These are phyloP conservation scores for Rhodotorula sp. DNA, from an alignment of 1,284 basidiomycete genomes.

Conservation along the genomic window DNA sequence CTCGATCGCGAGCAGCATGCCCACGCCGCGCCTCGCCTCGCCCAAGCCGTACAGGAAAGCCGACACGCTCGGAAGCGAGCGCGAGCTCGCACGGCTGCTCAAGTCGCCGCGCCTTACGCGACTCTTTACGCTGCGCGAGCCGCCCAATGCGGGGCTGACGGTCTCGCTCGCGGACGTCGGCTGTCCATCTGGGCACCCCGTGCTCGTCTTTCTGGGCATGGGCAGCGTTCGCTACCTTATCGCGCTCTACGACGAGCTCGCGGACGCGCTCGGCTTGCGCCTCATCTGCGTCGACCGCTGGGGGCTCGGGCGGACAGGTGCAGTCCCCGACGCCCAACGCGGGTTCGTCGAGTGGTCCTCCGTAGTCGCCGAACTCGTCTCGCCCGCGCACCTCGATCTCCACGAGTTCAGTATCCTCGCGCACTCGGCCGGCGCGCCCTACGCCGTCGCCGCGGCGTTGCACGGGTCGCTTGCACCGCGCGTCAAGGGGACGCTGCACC, in stretches of 20 bases:
- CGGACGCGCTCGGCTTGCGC: conserved; percentile 77
- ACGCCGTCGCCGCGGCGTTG: conserved; percentile 80
- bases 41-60: background rate
- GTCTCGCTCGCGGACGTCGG: conserved; percentile 93
- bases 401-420: conserved; percentile 85
- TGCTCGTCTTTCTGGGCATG: conserved; percentile 87
- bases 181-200: conserved; percentile 73
- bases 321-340: conserved; percentile 64
- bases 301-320: conserved; percentile 84
- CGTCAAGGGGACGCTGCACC: conserved; percentile 78
- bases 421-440: conserved; percentile 95
- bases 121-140: conserved; percentile 71
- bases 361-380: conserved; percentile 85
- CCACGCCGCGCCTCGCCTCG: background rate
- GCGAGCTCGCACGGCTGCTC: conserved; percentile 61
- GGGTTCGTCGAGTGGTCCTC: conserved; percentile 88
- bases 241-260: conserved; percentile 94
- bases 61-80: conserved; percentile 14
- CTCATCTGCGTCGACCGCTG: conserved; percentile 95
- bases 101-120: conserved; percentile 81
- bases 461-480: conserved; percentile 63
- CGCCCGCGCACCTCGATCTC: conserved; percentile 65
- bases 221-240: conserved; percentile 93
- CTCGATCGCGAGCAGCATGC: no score
- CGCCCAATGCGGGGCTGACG: conserved; percentile 67